A percentile compares a stretch with the other conserved stretches of the same genome.
These are phyloP conservation scores for Tetrahymena thermophila DNA, from an alignment of 73 alveolate genomes.

Conservation along the genomic window DNA sequence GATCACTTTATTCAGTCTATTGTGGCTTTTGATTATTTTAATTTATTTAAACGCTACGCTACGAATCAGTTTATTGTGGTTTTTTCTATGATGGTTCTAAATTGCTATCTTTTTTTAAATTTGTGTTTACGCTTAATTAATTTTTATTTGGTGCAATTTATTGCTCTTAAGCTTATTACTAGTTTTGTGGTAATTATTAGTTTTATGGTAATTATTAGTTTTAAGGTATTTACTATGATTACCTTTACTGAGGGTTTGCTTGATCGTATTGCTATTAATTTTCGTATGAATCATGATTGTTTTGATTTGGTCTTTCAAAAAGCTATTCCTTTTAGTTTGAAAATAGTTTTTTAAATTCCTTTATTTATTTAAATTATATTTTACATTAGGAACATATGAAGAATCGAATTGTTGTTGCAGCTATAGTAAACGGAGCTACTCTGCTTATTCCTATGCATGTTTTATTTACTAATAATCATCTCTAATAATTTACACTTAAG, in stretches of 20 bases:
- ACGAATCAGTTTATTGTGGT: not conserved
- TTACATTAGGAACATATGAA: not conserved
- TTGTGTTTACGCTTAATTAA: not conserved
- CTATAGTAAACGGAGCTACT: not conserved
- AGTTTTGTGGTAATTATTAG: not conserved
- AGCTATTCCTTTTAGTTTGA: not conserved
- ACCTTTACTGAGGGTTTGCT: not conserved
- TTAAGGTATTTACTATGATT: not conserved
- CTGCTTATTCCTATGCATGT: not conserved
- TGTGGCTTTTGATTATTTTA: not conserved
- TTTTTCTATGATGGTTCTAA: not conserved
- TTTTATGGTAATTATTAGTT: not conserved
- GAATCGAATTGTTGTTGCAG: not conserved
- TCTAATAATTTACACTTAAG: not conserved
- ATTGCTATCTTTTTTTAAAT: too few relatives aligned
- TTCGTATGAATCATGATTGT: too few relatives aligned
- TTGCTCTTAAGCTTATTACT: too few relatives aligned
- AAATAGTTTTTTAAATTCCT: not conserved
- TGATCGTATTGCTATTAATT: too few relatives aligned
- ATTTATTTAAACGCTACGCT: not conserved
- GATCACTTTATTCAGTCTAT: not conserved
- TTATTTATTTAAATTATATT: not conserved
- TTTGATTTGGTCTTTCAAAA: not conserved
- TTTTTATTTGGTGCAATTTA: not conserved
- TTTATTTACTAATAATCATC: not conserved